Evolutionary conservation across 306 rosid genomes (phyloP), one percentile per base, ranked within the genome.

Genomic region (Ammopiptanthus mongolicus): DNA sequence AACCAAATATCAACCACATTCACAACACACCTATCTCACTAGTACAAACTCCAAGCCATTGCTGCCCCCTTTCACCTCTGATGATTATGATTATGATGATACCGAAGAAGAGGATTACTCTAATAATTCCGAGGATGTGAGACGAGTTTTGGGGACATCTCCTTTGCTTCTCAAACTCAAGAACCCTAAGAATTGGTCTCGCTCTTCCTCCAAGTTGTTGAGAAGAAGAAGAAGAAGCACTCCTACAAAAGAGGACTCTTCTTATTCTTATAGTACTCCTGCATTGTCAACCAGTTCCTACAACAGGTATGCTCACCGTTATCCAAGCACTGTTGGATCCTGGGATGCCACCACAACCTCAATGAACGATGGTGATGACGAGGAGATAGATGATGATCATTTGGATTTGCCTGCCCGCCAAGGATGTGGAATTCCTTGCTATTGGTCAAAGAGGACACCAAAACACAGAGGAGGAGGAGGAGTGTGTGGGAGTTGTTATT

Each of bases 361-460:
- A 0, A 42, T 95, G 67, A 87, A 95, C 72, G 96, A 88, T 37
- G 89, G 79, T 18, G 94, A 88, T 36, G 93, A 92, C 68, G 97
- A 86, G 75, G 97, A 86, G 75, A 83, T 88, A 71, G 28, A 37
- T 41, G 97, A 88, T 52, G 93, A 89, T 59, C 88, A 42, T 44
- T 85, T 92, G 81, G 93, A 87, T 76, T 78, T 92, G 80, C 93
- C 92, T 0, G 90, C 89, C 29, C 89, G 92, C 59, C 93, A 89
- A 62, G 97, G 97, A 58, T 95, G 99, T 73, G 99, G 99, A 9
- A 95, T 95, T 83, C 93, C 97, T 79, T 92, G 99, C 56, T 95
- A 90, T 61, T 92, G 99, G 99, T 86, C 99, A 0, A 92, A 82
- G 84, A 88, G 93, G 80, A 90, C 93, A 0, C 96, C 89, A 0